Evolutionary conservation across 306 rosid genomes (phyloP).

Genomic region (Prunus salicina): DNA sequence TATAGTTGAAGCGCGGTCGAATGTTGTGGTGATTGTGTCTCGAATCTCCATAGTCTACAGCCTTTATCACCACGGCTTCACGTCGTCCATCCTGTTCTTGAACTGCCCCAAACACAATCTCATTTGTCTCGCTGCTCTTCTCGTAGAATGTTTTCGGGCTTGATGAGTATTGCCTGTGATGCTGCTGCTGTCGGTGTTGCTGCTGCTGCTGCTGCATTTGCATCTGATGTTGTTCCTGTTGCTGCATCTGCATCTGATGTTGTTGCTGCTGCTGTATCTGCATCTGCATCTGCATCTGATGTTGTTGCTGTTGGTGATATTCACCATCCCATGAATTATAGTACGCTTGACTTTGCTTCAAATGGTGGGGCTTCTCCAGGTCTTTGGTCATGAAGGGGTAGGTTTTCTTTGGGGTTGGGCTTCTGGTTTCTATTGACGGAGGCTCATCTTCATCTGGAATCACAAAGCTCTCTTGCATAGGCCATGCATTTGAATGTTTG

Average conservation of each 20-base stretch:
- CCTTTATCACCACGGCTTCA: slow-evolving; percentile 87
- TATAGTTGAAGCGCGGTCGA: slow-evolving; percentile 64
- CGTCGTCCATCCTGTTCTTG: slow-evolving; percentile 87
- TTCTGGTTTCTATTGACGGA: slow-evolving; percentile 65
- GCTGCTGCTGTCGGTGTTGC: slow-evolving; percentile 50
- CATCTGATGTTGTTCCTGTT: slow-evolving; percentile 48
- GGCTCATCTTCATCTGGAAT: slow-evolving; percentile 91
- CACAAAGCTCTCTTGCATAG: slow-evolving; percentile 89
- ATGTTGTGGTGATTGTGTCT: slow-evolving; percentile 61
- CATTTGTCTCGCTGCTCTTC: slow-evolving; percentile 72
- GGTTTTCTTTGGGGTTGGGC: slow-evolving; percentile 43
- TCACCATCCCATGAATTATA: slow-evolving; percentile 58
- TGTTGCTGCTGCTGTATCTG: slow-evolving; percentile 20
- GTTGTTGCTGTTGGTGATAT: slow-evolving; percentile 37
- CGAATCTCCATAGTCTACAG: slow-evolving; percentile 84
- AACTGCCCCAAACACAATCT: slow-evolving; percentile 94
- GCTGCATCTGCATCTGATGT: slow-evolving; percentile 35
- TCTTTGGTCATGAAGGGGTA: slow-evolving; percentile 69
- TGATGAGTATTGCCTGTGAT: slow-evolving; percentile 61
- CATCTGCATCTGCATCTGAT: slow-evolving; percentile 26
- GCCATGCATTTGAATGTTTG: slow-evolving; percentile 60
- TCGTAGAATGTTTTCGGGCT: slow-evolving; percentile 67
- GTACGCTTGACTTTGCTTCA: slow-evolving; percentile 48
- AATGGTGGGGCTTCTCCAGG: slow-evolving; percentile 52
- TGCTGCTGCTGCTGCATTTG: slow-evolving; percentile 29